A percentile compares a stretch with the other conserved stretches of the same genome.
Conservation (phyloP, 1,139 yeast genomes). For the Hyphopichia buzzinii region DNA sequence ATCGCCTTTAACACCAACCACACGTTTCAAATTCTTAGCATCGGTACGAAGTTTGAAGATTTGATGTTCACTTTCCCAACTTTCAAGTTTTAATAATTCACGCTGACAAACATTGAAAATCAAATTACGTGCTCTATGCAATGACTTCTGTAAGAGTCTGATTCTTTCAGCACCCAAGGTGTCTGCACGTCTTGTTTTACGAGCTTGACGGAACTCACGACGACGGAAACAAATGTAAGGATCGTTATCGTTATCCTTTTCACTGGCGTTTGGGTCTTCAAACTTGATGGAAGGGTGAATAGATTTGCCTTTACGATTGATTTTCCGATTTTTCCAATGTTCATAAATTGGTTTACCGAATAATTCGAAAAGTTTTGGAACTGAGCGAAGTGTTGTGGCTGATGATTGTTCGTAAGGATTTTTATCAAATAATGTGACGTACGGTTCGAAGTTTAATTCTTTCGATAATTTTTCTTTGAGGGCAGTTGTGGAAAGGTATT, state of each 20-base stretch:
- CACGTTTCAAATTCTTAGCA: slow-evolving; percentile 71
- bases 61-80: slow-evolving; percentile 56
- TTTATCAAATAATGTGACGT: slow-evolving; percentile 53
- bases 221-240: slow-evolving; percentile 96
- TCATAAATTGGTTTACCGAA: slow-evolving; percentile 73
- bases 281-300: slow-evolving; percentile 76
- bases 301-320: slow-evolving; percentile 65
- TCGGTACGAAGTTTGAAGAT: slow-evolving; percentile 70
- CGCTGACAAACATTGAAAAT: slow-evolving; percentile 72
- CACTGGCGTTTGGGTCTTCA: slow-evolving; percentile 75
- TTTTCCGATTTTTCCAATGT: slow-evolving; percentile 79
- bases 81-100: slow-evolving; percentile 61
- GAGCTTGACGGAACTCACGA: slow-evolving; percentile 91
- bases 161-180: slow-evolving; percentile 84
- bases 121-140: slow-evolving; percentile 73
- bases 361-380: slow-evolving; percentile 52
- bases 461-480: slow-evolving; percentile 41
- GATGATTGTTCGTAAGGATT: slow-evolving; percentile 24
- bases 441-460: slow-evolving; percentile 39
- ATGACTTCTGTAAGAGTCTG: slow-evolving; percentile 69
- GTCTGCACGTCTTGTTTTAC: slow-evolving; percentile 95
- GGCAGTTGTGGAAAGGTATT: slow-evolving; percentile 36
- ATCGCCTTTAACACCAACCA: slow-evolving; percentile 74
- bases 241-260: slow-evolving; percentile 85
- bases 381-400: slow-evolving; percentile 36